phyloP scores from a whole-genome alignment of 768 basidiomycete genomes.

The Floccularia luteovirens region DNA sequence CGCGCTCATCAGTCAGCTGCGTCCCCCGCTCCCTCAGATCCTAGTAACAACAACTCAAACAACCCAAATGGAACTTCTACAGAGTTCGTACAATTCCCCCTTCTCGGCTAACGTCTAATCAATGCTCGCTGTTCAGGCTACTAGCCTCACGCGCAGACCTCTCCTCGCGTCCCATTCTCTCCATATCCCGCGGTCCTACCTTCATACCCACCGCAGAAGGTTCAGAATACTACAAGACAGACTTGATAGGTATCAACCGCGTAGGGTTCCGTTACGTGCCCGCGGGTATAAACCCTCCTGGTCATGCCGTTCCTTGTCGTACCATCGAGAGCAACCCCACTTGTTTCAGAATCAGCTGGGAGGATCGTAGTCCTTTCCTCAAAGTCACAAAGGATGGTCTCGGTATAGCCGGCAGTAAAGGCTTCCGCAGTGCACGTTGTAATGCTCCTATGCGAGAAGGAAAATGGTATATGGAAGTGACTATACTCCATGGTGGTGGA shows the following conservation, averaged over 20 bases:
- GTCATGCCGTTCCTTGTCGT: constrained; percentile 55
- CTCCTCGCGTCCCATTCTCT: constrained; percentile 60
- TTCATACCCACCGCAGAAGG: constrained; percentile 54
- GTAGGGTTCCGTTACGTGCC: constrained; percentile 77
- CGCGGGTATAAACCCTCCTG: constrained; percentile 62
- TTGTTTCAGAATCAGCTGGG: constrained; percentile 75
- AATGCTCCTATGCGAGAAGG: constrained; percentile 89
- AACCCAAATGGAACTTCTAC: constrained; percentile 25
- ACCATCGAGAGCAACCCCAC: constrained; percentile 77
- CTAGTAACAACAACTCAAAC: constrained; percentile 22
- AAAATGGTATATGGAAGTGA: constrained; percentile 91
- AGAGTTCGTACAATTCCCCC: constrained; percentile 21
- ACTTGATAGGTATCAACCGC: constrained; percentile 65
- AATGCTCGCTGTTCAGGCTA: constrained; percentile 25
- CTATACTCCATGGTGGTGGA: constrained; percentile 68
- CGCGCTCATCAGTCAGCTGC: constrained; percentile 36
- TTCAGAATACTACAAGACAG: constrained; percentile 58
- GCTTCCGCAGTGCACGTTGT: constrained; percentile 84
- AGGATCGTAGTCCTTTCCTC: constrained; percentile 80
- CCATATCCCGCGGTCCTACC: constrained; percentile 65
- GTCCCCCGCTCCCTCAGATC: constrained; percentile 57
- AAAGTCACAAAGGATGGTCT: constrained; percentile 75
- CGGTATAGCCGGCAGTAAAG: constrained; percentile 72
- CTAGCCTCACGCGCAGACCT: constrained; percentile 64
- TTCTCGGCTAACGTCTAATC: neutral